A percentile compares a stretch with the other conserved stretches of the same genome.
Evolutionary conservation across 2,329 filamentous ascomycete species (phyloP).

Genomic region (Botryotinia calthae): DNA sequence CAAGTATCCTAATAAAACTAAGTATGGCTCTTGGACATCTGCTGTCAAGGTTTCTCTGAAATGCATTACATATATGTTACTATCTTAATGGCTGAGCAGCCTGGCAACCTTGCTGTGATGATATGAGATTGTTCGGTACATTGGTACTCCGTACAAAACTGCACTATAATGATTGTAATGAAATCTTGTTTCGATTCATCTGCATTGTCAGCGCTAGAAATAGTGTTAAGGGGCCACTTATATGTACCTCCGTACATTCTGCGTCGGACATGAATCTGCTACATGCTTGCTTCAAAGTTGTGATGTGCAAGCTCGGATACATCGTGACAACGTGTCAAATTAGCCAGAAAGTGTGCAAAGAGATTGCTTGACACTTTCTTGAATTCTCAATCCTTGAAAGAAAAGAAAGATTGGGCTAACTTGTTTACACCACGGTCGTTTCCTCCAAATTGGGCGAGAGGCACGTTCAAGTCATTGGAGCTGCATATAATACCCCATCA

Average conservation of each 20-base stretch:
- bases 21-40: not conserved
- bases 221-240: not conserved
- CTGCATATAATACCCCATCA: slow-evolving; percentile 19
- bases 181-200: not conserved
- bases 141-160: not conserved
- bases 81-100: slow-evolving; percentile 1
- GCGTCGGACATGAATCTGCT: not conserved
- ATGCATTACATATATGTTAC: not conserved
- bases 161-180: not conserved
- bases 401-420: not conserved
- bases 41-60: not conserved
- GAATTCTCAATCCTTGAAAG: not conserved
- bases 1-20: not conserved
- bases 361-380: not conserved
- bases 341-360: not conserved
- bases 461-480: not conserved
- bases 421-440: slow-evolving; percentile 8
- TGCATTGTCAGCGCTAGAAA: not conserved
- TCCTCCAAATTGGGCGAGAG: slow-evolving; percentile 13
- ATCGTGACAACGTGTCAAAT: slow-evolving; percentile 11
- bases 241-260: slow-evolving; percentile 4
- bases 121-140: not conserved
- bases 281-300: not conserved
- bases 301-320: not conserved
- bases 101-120: not conserved